phyloP scores from a whole-genome alignment of 2,329 filamentous ascomycete genomes.

The Myotisia sp. region DNA sequence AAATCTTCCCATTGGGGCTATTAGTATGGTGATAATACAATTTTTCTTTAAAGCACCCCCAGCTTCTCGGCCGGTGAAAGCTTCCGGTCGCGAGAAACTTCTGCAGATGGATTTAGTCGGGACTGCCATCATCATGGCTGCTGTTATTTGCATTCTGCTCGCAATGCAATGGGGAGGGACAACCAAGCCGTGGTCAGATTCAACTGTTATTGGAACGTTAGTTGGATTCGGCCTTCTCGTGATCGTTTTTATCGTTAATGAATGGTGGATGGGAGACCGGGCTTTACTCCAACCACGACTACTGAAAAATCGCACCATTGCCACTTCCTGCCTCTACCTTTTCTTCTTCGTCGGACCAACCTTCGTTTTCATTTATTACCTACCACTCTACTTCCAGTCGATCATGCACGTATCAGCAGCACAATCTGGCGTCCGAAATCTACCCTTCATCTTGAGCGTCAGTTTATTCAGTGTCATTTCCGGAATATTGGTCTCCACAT shows the following conservation, averaged over 20 bases:
- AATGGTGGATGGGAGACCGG: constrained; percentile 10
- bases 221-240: constrained; percentile 14
- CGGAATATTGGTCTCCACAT: constrained; percentile 8
- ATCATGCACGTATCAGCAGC: constrained; percentile 28
- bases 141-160: constrained; percentile 17
- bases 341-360: constrained; percentile 9
- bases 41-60: constrained; percentile 13
- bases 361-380: constrained; percentile 14
- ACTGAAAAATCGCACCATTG: constrained; percentile 9
- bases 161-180: constrained; percentile 19
- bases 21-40: constrained; percentile 7
- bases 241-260: constrained; percentile 12
- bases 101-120: constrained; percentile 16
- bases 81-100: constrained; percentile 11
- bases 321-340: constrained; percentile 3
- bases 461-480: constrained; percentile 15
- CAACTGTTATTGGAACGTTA: constrained; percentile 14
- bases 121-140: constrained; percentile 14
- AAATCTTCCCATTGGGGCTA: constrained; percentile 17
- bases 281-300: constrained; percentile 21
- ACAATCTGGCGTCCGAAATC: constrained; percentile 20
- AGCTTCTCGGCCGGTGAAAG: constrained; percentile 9
- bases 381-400: constrained; percentile 30
- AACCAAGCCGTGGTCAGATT: constrained; percentile 16
- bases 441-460: constrained; percentile 26